Evolutionary conservation across 805 yeast species (phyloP), one percentile per base, ranked within the genome.

Genomic region (Yamadazyma laniorum): DNA sequence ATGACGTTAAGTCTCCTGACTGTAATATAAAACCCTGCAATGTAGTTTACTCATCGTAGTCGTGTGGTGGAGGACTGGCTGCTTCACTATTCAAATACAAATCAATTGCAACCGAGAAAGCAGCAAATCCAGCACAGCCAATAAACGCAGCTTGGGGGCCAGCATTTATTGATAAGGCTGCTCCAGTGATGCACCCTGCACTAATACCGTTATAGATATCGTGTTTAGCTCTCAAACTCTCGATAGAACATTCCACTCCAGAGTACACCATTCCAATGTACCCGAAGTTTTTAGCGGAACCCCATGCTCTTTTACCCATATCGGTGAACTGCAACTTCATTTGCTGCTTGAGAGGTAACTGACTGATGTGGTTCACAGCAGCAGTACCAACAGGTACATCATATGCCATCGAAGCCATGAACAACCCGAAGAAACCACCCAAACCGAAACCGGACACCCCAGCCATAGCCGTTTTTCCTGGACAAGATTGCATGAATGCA

Each of bases 61-160:
- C 98, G 55, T 85, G 82, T 32, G 71, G 57, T 14, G 98, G 97
- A 17, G 98, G 97, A 33, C 76, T 75, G 3, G 82, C 80, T 56
- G 82, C 75, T 49, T 89, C 97, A 51, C 85, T 79, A 50, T 90
- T 77, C 83, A 90, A 74, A 53, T 90, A 90, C 48, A 85, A 58
- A 57, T 90, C 96, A 42, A 90, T 79, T 5, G 95, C 95, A 3
- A 88, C 81, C 39, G 95, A 83, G 60, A 93, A 93, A 6, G 93
- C 95, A 2, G 98, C 97, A 67, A 93, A 93, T 6, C 97, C 99
- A 18, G 95, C 96, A 71, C 98, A 93, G 1, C 99, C 99, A 42
- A 90, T 59, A 18, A 80, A 52, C 0, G 96, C 93, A 19, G 95
- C 95, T 52, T 82, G 89, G 1, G 99, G 99, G 1, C 99, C 99